Conservation (phyloP, 352 stramenopile genomes). For the Pythium brassicae region DNA sequence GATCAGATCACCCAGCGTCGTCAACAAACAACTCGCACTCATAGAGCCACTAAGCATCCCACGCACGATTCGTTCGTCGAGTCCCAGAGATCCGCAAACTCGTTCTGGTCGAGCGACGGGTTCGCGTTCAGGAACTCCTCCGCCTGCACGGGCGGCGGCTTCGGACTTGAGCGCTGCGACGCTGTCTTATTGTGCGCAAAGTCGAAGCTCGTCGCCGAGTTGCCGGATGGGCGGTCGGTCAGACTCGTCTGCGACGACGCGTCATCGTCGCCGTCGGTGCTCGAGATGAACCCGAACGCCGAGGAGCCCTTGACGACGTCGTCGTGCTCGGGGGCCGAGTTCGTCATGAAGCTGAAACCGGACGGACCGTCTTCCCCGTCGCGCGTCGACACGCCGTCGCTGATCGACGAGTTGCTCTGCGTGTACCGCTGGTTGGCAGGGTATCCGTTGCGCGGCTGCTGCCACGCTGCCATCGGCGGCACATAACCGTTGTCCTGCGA, state of each 20-base stretch:
- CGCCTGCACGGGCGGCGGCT: conserved; percentile 26
- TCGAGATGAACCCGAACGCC: conserved; percentile 79
- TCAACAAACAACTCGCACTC: conserved; percentile 5
- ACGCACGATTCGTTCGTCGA: conserved; percentile 71
- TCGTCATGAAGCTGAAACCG: conserved; percentile 47
- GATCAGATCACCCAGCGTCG: not conserved
- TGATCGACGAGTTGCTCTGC: conserved; percentile 19
- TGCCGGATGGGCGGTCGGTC: conserved; percentile 37
- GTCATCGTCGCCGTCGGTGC: conserved; percentile 34
- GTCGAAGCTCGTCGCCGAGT: conserved; percentile 30
- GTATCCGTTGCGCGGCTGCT: conserved; percentile 19
- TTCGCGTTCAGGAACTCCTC: conserved; percentile 63
- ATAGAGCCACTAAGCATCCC: no score
- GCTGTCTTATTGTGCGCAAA: conserved; percentile 27
- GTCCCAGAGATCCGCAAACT: conserved; percentile 78
- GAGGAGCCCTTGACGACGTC: conserved; percentile 23
- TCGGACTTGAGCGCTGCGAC: conserved; percentile 12
- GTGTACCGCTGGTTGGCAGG: conserved; percentile 22
- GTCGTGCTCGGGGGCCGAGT: conserved; percentile 8
- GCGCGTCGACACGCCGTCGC: conserved; percentile 17
- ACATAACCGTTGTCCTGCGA: conserved; percentile 51
- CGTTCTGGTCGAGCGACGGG: conserved; percentile 34
- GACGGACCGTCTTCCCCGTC: conserved; percentile 21
- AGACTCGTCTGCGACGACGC: conserved; percentile 38
- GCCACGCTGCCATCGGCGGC: conserved; percentile 21